Evolutionary conservation across 352 stramenopile species (phyloP).

Genomic region (Globisporangium parvum): DNA sequence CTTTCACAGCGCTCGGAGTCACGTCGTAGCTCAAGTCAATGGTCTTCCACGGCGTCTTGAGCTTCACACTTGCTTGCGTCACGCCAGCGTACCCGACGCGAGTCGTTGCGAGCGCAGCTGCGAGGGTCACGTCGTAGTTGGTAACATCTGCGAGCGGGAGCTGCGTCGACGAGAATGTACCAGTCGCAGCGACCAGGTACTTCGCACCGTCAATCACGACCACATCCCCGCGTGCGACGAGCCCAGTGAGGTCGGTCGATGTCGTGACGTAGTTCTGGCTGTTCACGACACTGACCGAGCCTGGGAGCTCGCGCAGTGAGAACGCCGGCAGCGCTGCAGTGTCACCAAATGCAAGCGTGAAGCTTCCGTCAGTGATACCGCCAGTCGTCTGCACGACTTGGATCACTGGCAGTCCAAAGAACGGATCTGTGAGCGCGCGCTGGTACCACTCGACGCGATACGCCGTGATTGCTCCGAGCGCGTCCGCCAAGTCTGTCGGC

Average conservation of each 20-base stretch:
- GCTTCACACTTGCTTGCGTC: conserved; percentile 25
- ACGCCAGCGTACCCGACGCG: conserved; percentile 36
- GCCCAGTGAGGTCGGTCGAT: conserved; percentile 81
- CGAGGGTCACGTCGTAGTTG: conserved; percentile 18
- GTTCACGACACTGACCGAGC: conserved; percentile 45
- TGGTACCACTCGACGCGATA: conserved; percentile 80
- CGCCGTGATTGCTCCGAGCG: conserved; percentile 9
- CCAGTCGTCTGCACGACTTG: conserved; percentile 53
- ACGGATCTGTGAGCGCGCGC: conserved; percentile 33
- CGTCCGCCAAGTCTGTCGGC: conserved; percentile 15
- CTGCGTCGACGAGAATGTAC: conserved; percentile 66
- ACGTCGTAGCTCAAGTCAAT: conserved; percentile 49
- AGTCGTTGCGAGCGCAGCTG: conserved; percentile 20
- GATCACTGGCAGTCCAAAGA: conserved; percentile 50
- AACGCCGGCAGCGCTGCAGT: conserved; percentile 2
- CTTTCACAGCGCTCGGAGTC: conserved; percentile 50
- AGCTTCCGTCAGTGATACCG: conserved; percentile 40
- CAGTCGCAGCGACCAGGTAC: conserved; percentile 72
- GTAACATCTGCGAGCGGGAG: conserved; percentile 44
- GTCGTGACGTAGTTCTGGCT: conserved; percentile 68
- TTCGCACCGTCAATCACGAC: conserved; percentile 64
- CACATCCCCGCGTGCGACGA: conserved; percentile 76
- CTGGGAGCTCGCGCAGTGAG: conserved; percentile 37
- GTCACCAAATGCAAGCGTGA: conserved; percentile 59
- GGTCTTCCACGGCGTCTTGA: conserved; percentile 58